A percentile compares a stretch with the other conserved stretches of the same genome.
Evolutionary conservation across 805 yeast genomes (phyloP).

Genomic region (Nakazawaea wyomingensis): DNA sequence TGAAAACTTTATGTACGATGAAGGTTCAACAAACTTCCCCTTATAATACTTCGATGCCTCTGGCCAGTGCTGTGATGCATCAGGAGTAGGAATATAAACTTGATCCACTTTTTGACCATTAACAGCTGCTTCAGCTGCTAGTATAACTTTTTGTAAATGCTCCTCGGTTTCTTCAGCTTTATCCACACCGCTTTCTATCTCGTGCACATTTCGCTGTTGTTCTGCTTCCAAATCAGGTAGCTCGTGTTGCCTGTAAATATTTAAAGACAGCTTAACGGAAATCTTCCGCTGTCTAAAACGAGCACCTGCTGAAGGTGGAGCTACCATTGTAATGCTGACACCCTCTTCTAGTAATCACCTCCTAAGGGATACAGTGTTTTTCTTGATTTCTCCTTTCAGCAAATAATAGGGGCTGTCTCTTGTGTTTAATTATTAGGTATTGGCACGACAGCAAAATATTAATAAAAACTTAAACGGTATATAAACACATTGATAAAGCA

Average conservation of each 20-base stretch:
- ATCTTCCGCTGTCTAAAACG: slow-evolving; percentile 93
- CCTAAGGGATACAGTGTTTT: background rate
- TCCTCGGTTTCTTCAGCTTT: slow-evolving; percentile 96
- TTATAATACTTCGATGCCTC: slow-evolving; percentile 71
- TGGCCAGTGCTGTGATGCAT: slow-evolving; percentile 79
- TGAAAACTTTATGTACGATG: slow-evolving; percentile 77
- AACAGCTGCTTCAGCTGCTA: slow-evolving; percentile 68
- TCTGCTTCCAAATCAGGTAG: slow-evolving; percentile 75
- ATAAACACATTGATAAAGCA: slow-evolving; percentile 4
- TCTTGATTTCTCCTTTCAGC: background rate
- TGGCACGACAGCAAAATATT: slow-evolving; percentile 9
- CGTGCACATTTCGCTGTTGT: slow-evolving; percentile 80
- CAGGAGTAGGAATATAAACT: slow-evolving; percentile 93
- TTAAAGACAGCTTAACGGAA: slow-evolving; percentile 82
- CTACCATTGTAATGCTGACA: slow-evolving; percentile 18
- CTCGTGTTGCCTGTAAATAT: slow-evolving; percentile 71
- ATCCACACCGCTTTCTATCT: slow-evolving; percentile 96
- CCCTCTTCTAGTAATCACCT: background rate
- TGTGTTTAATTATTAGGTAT: background rate
- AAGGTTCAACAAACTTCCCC: slow-evolving; percentile 65
- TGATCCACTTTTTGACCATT: slow-evolving; percentile 45
- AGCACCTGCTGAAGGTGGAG: slow-evolving; percentile 45
- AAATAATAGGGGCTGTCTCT: slow-evolving; percentile 5
- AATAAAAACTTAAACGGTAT: slow-evolving; percentile 3
- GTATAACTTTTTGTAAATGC: slow-evolving; percentile 87